Evolutionary conservation across 2,329 filamentous ascomycete genomes (phyloP), one percentile per base, ranked within the genome.

Genomic region (Pseudophaeomoniella oleicola): DNA sequence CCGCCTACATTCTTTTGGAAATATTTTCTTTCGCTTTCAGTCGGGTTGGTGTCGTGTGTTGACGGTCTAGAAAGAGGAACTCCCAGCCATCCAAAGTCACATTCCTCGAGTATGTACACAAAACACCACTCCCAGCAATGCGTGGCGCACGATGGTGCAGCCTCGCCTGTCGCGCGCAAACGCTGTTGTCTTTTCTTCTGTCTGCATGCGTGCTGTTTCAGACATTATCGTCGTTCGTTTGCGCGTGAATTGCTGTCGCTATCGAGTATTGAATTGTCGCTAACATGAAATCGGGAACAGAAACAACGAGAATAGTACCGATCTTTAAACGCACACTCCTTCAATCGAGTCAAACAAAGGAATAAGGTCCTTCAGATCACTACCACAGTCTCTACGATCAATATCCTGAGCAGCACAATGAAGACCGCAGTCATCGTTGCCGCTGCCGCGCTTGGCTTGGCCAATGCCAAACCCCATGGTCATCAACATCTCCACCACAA

Each of bases 401-500:
- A 46, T 42, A n/a, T 32, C 32, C 11, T 22, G 30, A 30, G 30
- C 35, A 33, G 29, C 30, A 50, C 44, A 42, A 62, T 61, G 59
- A 61, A 60, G 55, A 52, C 60, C 45, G 54, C 54, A 46, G 49
- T 56, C 19, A 44, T 57, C 49, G 51, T 55, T 40, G 39, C 57
- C 19, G 56, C 57, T 40, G 50, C 64, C 40, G 58, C 59, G 37
- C 60, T 62, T 40, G 58, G 59, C 39, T 58, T 59, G 38, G 54
- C 58, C 38, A 44, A 63, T 40, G 59, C 53, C 38, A 49, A 55
- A 39, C 62, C 62, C 41, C 59, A 62, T 43, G 51, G 52, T 35
- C 63, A 62, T 45, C 53, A 53, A 39, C 59, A 60, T 46, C 40
- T 44, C 35, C 56, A 58, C 44, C 53, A 58, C 37, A 45, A 44